A percentile compares a stretch with the other conserved stretches of the same genome.
Evolutionary conservation across 2,329 filamentous ascomycete species (phyloP).

Genomic region (Paecilomyces sp.): DNA sequence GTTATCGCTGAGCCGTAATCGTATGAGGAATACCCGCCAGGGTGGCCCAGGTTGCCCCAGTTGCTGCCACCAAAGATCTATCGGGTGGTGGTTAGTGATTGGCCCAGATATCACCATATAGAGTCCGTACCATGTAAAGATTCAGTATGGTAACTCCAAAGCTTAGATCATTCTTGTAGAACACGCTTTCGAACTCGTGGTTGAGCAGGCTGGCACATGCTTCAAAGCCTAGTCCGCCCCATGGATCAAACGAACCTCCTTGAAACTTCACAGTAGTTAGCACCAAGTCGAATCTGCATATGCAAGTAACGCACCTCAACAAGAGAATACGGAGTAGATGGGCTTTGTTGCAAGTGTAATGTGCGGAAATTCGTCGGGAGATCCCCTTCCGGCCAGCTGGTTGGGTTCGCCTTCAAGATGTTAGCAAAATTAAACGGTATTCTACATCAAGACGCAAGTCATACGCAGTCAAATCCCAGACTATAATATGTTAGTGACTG

Average conservation of each 20-base stretch:
- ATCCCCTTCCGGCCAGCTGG: constrained; percentile 50
- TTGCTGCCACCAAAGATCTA: constrained; percentile 70
- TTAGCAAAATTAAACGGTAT: constrained; percentile 4
- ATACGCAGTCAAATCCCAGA: constrained; percentile 35
- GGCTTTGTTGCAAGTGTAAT: constrained; percentile 54
- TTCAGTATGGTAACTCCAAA: constrained; percentile 63
- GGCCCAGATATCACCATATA: neutral
- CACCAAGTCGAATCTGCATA: neutral
- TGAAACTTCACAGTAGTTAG: constrained; percentile 47
- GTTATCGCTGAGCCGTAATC: constrained; percentile 58
- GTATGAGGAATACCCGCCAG: constrained; percentile 57
- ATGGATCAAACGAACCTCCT: constrained; percentile 65
- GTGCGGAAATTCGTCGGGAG: constrained; percentile 52
- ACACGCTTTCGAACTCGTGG: constrained; percentile 68
- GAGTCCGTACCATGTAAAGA: constrained; percentile 59
- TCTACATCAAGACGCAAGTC: constrained; percentile 1
- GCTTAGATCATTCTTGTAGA: constrained; percentile 69
- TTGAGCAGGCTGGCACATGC: constrained; percentile 60
- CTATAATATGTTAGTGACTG: constrained; percentile 10
- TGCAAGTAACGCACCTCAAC: constrained; percentile 39
- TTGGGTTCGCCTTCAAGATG: constrained; percentile 43
- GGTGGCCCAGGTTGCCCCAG: constrained; percentile 71
- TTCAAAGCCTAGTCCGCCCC: constrained; percentile 64
- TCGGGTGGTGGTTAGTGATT: neutral
- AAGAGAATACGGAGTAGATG: constrained; percentile 58